phyloP scores from a whole-genome alignment of 331 rosid species.

The Dryas integrifolia region DNA sequence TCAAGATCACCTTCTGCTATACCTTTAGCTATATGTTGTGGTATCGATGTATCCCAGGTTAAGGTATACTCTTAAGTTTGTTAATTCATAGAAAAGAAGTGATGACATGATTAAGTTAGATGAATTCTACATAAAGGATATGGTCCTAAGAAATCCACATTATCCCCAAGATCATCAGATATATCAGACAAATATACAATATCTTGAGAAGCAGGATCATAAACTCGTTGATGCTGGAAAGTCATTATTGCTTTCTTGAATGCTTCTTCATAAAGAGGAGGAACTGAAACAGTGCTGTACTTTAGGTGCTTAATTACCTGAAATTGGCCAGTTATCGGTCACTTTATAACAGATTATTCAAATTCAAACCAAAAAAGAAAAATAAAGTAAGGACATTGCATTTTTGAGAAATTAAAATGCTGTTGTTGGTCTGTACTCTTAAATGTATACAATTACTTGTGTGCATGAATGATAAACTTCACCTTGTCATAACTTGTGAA shows the following conservation, averaged over 20 bases:
- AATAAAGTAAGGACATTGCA: background rate
- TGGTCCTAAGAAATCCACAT: slow-evolving; percentile 87
- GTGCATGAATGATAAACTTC: slow-evolving; percentile 22
- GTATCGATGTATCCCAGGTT: slow-evolving; percentile 58
- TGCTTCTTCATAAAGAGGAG: slow-evolving; percentile 78
- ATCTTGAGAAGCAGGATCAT: slow-evolving; percentile 61
- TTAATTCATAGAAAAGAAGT: slow-evolving; percentile 21
- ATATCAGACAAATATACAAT: slow-evolving; percentile 61
- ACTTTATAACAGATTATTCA: slow-evolving; percentile 26
- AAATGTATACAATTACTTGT: background rate
- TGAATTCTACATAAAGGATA: slow-evolving; percentile 57
- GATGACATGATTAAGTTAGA: slow-evolving; percentile 9
- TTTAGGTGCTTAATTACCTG: slow-evolving; percentile 87
- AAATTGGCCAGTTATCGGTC: slow-evolving; percentile 28
- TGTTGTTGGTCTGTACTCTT: background rate
- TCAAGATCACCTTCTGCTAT: slow-evolving; percentile 88
- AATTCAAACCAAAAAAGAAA: background rate
- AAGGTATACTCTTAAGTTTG: slow-evolving; percentile 43
- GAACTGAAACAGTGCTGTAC: slow-evolving; percentile 70
- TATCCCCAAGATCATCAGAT: slow-evolving; percentile 48
- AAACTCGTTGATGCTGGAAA: slow-evolving; percentile 83
- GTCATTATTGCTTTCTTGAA: slow-evolving; percentile 82
- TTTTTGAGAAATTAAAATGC: background rate
- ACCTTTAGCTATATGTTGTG: slow-evolving; percentile 67
- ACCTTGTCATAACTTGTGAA: slow-evolving; percentile 85